These are phyloP conservation scores for Colletotrichum costaricense DNA, from an alignment of 2,329 filamentous ascomycete genomes.

Conservation along the genomic window DNA sequence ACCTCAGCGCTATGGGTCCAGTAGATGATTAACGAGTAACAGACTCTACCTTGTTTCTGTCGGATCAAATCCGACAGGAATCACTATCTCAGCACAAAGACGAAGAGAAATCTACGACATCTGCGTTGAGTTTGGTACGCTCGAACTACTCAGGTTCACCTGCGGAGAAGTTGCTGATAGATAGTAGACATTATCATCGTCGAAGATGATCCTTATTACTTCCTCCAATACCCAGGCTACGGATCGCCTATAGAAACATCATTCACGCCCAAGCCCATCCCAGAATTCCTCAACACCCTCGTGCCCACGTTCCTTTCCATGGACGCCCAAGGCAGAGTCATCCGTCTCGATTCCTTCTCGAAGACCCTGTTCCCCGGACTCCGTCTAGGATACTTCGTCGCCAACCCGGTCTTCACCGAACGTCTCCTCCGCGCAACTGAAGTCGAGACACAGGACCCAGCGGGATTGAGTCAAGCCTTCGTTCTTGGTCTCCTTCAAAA, in stretches of 20 bases:
- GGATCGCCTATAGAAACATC: not conserved
- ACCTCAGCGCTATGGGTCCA: not conserved
- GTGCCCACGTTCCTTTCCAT: slow-evolving; percentile 40
- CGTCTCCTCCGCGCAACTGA: slow-evolving; percentile 44
- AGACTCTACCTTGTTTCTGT: slow-evolving; percentile 52
- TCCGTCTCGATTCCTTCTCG: slow-evolving; percentile 40
- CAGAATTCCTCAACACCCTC: slow-evolving; percentile 36
- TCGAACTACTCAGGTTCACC: slow-evolving; percentile 50
- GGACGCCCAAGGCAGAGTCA: slow-evolving; percentile 42
- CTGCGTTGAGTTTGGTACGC: slow-evolving; percentile 44
- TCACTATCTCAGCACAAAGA: slow-evolving; percentile 68
- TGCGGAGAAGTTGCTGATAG: not conserved
- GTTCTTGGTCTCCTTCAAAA: slow-evolving; percentile 56
- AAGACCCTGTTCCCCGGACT: slow-evolving; percentile 68
- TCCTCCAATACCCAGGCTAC: slow-evolving; percentile 51
- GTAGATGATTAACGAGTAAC: not conserved
- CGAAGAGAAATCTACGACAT: slow-evolving; percentile 67
- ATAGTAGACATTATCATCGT: slow-evolving; percentile 62
- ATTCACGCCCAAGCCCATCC: slow-evolving; percentile 53
- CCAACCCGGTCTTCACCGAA: slow-evolving; percentile 44
- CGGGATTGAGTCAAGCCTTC: slow-evolving; percentile 70
- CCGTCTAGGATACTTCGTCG: slow-evolving; percentile 73
- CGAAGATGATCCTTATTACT: slow-evolving; percentile 67
- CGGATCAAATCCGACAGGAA: slow-evolving; percentile 78
- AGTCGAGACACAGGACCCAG: slow-evolving; percentile 75